Conservation (phyloP, 306 rosid species). For the Fragaria ananassa region DNA sequence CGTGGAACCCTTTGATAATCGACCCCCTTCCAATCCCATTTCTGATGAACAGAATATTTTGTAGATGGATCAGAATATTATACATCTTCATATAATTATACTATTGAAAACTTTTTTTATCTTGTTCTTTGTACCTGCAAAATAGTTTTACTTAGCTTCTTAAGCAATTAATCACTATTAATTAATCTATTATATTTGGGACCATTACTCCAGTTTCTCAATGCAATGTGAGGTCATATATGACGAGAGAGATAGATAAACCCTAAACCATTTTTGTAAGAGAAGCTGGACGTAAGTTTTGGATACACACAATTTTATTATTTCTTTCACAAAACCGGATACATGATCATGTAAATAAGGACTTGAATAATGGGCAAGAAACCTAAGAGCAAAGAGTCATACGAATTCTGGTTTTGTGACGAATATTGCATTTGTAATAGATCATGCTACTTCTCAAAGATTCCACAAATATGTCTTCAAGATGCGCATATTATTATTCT, state of each 20-base stretch:
- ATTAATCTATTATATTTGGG: constrained; percentile 2
- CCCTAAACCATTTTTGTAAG: not conserved
- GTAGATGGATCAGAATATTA: not conserved
- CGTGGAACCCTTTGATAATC: not conserved
- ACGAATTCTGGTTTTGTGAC: no score
- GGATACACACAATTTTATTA: not conserved
- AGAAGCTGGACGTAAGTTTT: not conserved
- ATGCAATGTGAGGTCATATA: not conserved
- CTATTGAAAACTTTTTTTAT: not conserved
- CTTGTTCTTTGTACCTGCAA: constrained; percentile 1
- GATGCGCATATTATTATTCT: not conserved
- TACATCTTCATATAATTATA: not conserved
- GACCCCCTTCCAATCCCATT: not conserved
- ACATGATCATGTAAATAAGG: not conserved
- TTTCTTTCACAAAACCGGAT: not conserved
- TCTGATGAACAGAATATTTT: not conserved
- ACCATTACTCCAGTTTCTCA: not conserved
- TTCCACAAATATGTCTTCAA: not conserved
- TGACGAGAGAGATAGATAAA: not conserved
- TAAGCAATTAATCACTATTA: not conserved
- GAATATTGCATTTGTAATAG: not conserved
- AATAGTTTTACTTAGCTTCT: not conserved
- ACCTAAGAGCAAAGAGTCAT: not conserved
- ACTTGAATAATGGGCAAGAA: not conserved
- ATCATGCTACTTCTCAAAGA: not conserved